Conservation (phyloP, 2,329 filamentous ascomycete species). For the Diaporthe sp. region DNA sequence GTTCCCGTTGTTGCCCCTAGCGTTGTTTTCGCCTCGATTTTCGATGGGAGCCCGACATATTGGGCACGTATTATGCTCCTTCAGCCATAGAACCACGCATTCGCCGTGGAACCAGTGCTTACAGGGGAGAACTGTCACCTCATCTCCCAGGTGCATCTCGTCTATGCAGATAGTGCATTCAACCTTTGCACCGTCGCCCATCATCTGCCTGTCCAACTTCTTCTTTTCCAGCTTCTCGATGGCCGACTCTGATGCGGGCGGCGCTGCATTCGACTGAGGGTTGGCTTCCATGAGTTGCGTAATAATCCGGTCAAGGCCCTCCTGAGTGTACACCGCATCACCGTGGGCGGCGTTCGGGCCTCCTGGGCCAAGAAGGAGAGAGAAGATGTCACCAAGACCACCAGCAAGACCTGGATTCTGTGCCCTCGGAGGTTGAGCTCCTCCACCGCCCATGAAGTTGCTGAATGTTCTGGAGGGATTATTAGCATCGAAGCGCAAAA, state of each 20-base stretch:
- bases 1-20: neutral
- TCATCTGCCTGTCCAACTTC: conserved; percentile 76
- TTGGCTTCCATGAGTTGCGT: conserved; percentile 90
- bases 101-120: conserved; percentile 92
- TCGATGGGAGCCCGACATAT: conserved; percentile 77
- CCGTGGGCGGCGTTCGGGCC: conserved; percentile 66
- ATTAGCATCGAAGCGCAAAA: conserved; percentile 49
- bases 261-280: conserved; percentile 80
- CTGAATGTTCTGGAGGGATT: conserved; percentile 57
- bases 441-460: conserved; percentile 55
- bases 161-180: conserved; percentile 98
- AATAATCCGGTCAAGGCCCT: conserved; percentile 90
- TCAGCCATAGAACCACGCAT: conserved; percentile 87
- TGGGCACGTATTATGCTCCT: conserved; percentile 93
- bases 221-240: conserved; percentile 81
- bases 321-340: conserved; percentile 91
- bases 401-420: conserved; percentile 48
- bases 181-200: conserved; percentile 74
- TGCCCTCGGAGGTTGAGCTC: conserved; percentile 44
- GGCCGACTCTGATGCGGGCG: conserved; percentile 81
- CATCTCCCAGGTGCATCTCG: conserved; percentile 77
- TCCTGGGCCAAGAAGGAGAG: conserved; percentile 64
- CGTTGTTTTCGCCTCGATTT: conserved; percentile 43
- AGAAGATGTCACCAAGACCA: conserved; percentile 66
- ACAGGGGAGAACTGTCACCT: conserved; percentile 85